Percentiles rank a stretch among this genome's conserved stretches.
Conservation (phyloP, 2,329 filamentous ascomycete species). For the Plenodomus tracheiphilus region DNA sequence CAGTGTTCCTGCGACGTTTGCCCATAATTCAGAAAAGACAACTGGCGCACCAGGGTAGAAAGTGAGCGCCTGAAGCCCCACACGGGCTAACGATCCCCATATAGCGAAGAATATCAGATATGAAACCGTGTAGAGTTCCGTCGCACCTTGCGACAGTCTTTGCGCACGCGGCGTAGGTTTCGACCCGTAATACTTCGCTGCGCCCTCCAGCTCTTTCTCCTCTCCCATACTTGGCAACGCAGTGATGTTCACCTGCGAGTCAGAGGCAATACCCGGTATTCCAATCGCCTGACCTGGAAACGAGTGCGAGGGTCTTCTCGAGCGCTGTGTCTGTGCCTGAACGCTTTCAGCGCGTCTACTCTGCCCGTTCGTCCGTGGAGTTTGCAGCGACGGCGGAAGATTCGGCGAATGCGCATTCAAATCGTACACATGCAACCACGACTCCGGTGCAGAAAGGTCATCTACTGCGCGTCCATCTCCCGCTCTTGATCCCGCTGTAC, state of each 20-base stretch:
- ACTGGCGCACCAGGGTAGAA: constrained; percentile 78
- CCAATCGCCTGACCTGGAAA: constrained; percentile 3
- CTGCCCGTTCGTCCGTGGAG: constrained; percentile 5
- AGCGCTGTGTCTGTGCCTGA: constrained; percentile 7
- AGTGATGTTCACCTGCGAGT: constrained; percentile 29
- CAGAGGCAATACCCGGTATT: constrained; percentile 9
- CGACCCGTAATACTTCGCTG: constrained; percentile 13
- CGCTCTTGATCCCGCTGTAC: constrained; percentile 4
- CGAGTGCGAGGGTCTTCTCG: constrained; percentile 13
- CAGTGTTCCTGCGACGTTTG: constrained; percentile 80
- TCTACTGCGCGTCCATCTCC: constrained; percentile 5
- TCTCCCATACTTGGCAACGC: constrained; percentile 30
- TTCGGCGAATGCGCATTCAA: constrained; percentile 9
- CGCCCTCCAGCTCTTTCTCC: constrained; percentile 5
- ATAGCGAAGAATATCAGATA: constrained; percentile 86
- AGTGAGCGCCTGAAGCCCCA: constrained; percentile 79
- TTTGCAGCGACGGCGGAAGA: constrained; percentile 2
- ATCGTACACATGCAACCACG: constrained; percentile 13
- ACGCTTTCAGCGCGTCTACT: constrained; percentile 2
- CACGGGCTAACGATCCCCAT: constrained; percentile 77
- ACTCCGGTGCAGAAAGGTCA: constrained; percentile 5
- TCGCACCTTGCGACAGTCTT: constrained; percentile 36
- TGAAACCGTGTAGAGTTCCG: constrained; percentile 66
- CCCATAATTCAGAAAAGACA: constrained; percentile 77
- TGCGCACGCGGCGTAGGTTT: constrained; percentile 14